These are phyloP conservation scores for Penicillium salamii DNA, from an alignment of 495 filamentous ascomycete genomes.

Conservation along the genomic window DNA sequence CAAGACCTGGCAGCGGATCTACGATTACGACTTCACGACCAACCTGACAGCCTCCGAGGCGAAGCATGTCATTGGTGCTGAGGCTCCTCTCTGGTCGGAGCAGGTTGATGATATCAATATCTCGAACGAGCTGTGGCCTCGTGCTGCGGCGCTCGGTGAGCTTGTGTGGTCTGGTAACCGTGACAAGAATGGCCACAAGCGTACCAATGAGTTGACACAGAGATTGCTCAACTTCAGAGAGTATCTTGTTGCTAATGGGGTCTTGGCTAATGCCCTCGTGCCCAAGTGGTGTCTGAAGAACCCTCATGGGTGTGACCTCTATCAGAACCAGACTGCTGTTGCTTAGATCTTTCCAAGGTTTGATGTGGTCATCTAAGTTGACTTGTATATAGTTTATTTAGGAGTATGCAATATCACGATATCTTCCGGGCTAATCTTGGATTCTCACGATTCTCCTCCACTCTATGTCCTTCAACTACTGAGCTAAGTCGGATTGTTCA, in stretches of 20 bases:
- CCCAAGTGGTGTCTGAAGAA: conserved; percentile 57
- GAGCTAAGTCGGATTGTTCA: too few relatives aligned
- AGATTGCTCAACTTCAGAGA: conserved; percentile 57
- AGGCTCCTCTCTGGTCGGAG: conserved; percentile 54
- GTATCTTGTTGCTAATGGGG: conserved; percentile 53
- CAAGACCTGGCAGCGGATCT: conserved; percentile 61
- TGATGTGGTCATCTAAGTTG: neutral
- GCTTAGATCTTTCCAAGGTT: too few relatives aligned
- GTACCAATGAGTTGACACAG: conserved; percentile 52
- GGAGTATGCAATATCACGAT: neutral
- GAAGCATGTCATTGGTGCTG: conserved; percentile 46
- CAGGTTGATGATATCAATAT: conserved; percentile 53
- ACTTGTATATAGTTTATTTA: neutral
- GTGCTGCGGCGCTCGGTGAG: conserved; percentile 54
- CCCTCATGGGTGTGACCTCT: conserved; percentile 54
- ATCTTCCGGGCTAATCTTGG: too few relatives aligned
- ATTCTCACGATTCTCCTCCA: too few relatives aligned
- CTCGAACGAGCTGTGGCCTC: conserved; percentile 51
- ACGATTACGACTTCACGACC: conserved; percentile 56
- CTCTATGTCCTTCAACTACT: too few relatives aligned
- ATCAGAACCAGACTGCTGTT: conserved; percentile 48
- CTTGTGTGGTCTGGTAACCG: conserved; percentile 54
- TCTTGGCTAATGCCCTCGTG: conserved; percentile 45
- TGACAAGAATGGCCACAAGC: conserved; percentile 43
- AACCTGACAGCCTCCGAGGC: conserved; percentile 45